phyloP scores from a whole-genome alignment of 2,329 filamentous ascomycete genomes.

The Stagonosporopsis tanaceti region DNA sequence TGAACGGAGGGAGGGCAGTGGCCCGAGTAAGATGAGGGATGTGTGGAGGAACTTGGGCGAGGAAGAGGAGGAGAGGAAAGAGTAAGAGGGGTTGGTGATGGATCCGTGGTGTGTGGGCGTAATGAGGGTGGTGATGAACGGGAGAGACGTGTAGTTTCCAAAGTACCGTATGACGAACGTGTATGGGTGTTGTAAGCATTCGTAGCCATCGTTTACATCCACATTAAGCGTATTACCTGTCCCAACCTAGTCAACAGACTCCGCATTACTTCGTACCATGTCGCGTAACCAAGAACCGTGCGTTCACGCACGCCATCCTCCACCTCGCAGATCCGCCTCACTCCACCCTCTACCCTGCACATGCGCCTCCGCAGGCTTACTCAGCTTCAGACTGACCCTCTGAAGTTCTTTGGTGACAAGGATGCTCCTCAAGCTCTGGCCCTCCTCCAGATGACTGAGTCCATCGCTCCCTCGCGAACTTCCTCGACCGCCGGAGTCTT shows the following conservation, averaged over 20 bases:
- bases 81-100: background rate
- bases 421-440: conserved; percentile 32
- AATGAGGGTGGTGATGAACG: background rate
- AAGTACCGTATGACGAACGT: background rate
- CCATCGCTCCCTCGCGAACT: conserved; percentile 21
- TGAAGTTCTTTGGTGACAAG: conserved; percentile 34
- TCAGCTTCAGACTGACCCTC: conserved; percentile 30
- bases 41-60: background rate
- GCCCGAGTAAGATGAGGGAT: background rate
- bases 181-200: background rate
- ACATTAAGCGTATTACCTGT: conserved; percentile 9
- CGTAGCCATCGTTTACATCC: background rate
- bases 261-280: background rate
- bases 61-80: background rate
- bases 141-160: background rate
- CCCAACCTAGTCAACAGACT: background rate
- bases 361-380: conserved; percentile 24
- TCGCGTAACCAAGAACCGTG: background rate
- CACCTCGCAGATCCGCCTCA: conserved; percentile 26
- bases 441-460: conserved; percentile 10
- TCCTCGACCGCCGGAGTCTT: conserved; percentile 12
- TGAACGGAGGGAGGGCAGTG: background rate
- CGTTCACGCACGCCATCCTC: conserved; percentile 19
- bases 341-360: conserved; percentile 28
- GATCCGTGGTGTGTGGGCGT: background rate